Evolutionary conservation across 2,329 filamentous ascomycete genomes (phyloP), one percentile per base, ranked within the genome.

Genomic region (Fusarium sp.): DNA sequence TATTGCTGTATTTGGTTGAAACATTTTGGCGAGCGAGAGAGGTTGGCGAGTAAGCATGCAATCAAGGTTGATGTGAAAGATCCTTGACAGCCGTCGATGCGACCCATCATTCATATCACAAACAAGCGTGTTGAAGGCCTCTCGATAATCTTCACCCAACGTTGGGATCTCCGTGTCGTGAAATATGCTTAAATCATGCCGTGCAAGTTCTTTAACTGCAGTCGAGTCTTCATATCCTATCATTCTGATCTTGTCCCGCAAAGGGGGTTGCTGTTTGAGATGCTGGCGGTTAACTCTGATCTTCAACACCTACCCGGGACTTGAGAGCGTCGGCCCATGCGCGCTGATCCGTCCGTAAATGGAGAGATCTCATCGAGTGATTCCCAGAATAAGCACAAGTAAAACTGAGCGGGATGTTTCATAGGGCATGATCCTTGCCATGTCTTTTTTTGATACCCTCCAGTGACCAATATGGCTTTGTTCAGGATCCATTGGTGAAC

Each of bases 241-340:
- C 50, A 37, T 18, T 43, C 7, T 64, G 5, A 10, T 27, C 13
- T n/a, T 20, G 35, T 34, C 48, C n/a, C 13, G 52, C 18, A 32
- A 6, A 14, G 45, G 60, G 23, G 45, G 18, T 41, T 50, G 13
- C 27, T 35, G 18, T n/a, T n/a, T 18, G 27, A 58, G 10, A 48
- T 39, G 10, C 11, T 39, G 50, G 50, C 27, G n/a, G 48, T 57
- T 37, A 18, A 43, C 57, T 5, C 7, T 10, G 7, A 57, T 32
- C 10, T 5, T 58, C 23, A 10, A 63, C 54, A 45, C 16, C 45
- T 75, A 75, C 72, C 72, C 72, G 72, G 70, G 70, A 75, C 56
- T 65, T 43, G 10, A 35, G 35, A 48, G 11, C 13, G 20, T n/a
- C 23, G 16, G 43, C 41, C 41, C 34, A 34, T 45, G 18, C 27